Evolutionary conservation across 768 basidiomycete species (phyloP).

Genomic region (Pisolithus orientalis): DNA sequence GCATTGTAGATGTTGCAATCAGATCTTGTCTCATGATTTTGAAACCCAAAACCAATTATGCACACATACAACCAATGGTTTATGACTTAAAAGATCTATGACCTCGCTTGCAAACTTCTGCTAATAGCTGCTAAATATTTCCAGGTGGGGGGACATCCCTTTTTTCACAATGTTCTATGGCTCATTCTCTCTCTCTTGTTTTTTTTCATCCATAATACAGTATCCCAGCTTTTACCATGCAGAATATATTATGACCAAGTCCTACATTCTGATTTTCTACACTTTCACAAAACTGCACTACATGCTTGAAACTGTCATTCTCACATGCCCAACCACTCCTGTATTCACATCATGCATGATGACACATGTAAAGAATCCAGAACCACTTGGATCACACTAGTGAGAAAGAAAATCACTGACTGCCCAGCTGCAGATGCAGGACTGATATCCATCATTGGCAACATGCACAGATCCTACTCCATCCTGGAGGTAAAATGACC

Average conservation of each 20-base stretch:
- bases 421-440: neutral
- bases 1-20: neutral
- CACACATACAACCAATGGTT: neutral
- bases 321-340: neutral
- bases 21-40: slow-evolving; percentile 4
- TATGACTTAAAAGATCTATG: slow-evolving; percentile 2
- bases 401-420: neutral
- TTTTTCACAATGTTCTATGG: neutral
- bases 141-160: neutral
- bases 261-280: slow-evolving; percentile 2
- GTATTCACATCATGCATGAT: neutral
- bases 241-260: slow-evolving; percentile 1
- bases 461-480: no score
- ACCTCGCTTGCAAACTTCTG: neutral
- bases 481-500: no score
- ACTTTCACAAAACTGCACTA: neutral
- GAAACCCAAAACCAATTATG: neutral
- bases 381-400: neutral
- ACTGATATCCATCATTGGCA: neutral
- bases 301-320: neutral
- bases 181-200: neutral
- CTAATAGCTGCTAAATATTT: neutral
- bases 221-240: neutral
- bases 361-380: neutral
- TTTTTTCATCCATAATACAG: neutral